Evolutionary conservation across 805 yeast genomes (phyloP).

Genomic region (Zygosaccharomyces bisporus): DNA sequence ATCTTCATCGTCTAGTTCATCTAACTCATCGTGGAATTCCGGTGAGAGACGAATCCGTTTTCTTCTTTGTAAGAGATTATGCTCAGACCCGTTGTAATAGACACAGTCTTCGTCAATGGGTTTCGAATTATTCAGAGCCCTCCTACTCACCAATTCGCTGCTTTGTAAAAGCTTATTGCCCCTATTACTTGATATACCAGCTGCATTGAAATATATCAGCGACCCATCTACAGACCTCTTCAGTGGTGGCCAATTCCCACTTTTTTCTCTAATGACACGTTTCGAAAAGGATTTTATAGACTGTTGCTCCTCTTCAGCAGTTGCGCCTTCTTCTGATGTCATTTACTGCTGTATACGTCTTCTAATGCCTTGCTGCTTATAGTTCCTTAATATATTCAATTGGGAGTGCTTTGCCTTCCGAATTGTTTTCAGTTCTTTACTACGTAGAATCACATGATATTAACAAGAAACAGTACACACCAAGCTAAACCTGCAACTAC

Average conservation of each 20-base stretch:
- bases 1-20: conserved; percentile 18
- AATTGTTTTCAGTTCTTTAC: neutral
- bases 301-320: conserved; percentile 15
- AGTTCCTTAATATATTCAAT: neutral
- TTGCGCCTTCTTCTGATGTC: conserved; percentile 6
- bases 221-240: conserved; percentile 30
- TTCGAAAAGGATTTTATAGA: conserved; percentile 26
- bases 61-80: conserved; percentile 32
- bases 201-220: conserved; percentile 24
- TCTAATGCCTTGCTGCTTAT: neutral
- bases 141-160: conserved; percentile 45
- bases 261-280: conserved; percentile 31
- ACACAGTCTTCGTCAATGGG: conserved; percentile 33
- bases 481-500: neutral
- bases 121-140: conserved; percentile 37
- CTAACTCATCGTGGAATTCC: conserved; percentile 7
- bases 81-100: conserved; percentile 38
- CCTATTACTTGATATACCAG: conserved; percentile 45
- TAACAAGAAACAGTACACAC: neutral
- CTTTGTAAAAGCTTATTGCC: conserved; percentile 56
- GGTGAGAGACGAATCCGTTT: conserved; percentile 31
- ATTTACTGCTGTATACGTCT: neutral
- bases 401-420: neutral
- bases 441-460: neutral
- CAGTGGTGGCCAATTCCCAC: conserved; percentile 34